phyloP scores from a whole-genome alignment of 257 asterid species.

The Primulina eburnea region DNA sequence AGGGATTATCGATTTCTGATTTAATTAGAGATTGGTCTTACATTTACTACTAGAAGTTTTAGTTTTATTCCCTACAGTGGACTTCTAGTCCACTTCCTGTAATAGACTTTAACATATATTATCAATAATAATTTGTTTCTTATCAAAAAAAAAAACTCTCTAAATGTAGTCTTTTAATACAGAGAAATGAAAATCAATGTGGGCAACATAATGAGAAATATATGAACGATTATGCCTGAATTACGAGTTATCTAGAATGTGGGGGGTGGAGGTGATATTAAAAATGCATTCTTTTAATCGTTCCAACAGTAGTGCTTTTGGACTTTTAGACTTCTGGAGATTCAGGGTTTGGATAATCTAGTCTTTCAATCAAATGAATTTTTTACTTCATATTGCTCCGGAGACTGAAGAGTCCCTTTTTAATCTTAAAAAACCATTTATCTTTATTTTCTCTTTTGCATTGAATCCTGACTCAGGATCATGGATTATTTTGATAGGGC shows the following conservation, averaged over 20 bases:
- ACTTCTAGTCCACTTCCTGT: too few relatives aligned
- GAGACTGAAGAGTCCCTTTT: background rate
- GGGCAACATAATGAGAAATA: background rate
- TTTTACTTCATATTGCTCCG: slow-evolving; percentile 5
- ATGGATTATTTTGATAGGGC: slow-evolving; percentile 9
- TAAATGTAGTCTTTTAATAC: slow-evolving; percentile 8
- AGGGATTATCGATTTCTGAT: too few relatives aligned
- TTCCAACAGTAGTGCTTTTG: background rate
- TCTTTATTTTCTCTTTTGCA: background rate
- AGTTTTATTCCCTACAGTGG: too few relatives aligned
- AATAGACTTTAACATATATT: too few relatives aligned
- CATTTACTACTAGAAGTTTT: too few relatives aligned
- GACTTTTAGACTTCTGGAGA: background rate
- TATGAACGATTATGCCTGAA: slow-evolving; percentile 10
- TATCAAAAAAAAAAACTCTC: too few relatives aligned
- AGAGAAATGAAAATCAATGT: background rate
- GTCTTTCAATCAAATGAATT: background rate
- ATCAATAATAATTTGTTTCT: too few relatives aligned
- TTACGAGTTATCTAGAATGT: background rate
- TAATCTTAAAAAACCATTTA: background rate
- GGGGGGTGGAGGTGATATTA: too few relatives aligned
- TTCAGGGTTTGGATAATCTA: slow-evolving; percentile 6
- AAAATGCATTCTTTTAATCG: too few relatives aligned
- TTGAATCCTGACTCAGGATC: background rate
- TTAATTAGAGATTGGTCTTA: too few relatives aligned